phyloP scores from a whole-genome alignment of 1,284 basidiomycete genomes.

The Ganoderma lingzhi region DNA sequence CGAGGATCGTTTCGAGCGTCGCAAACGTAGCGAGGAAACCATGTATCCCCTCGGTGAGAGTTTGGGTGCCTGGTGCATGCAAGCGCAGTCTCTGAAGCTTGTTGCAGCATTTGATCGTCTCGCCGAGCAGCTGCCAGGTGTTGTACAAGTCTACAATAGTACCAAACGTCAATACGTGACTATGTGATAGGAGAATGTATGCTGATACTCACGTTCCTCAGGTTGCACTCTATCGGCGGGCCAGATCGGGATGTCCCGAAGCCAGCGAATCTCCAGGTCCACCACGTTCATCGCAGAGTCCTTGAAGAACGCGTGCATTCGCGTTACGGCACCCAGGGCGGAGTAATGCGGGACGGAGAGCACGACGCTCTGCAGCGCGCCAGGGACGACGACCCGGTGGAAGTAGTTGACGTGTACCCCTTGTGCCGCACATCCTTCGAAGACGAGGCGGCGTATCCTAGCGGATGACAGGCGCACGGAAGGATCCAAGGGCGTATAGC shows the following conservation, averaged over 20 bases:
- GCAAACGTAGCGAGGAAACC: conserved; percentile 2
- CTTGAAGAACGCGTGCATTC: not conserved
- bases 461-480: not conserved
- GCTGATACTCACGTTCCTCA: not conserved
- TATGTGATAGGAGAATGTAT: not conserved
- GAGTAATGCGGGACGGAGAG: not conserved
- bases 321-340: conserved; percentile 1
- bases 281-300: conserved; percentile 3
- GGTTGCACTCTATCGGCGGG: not conserved
- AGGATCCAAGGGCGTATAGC: not conserved
- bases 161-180: not conserved
- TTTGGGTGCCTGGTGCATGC: not conserved
- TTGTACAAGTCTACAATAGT: not conserved
- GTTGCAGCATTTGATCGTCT: not conserved
- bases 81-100: conserved; percentile 4
- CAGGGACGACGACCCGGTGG: not conserved
- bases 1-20: not conserved
- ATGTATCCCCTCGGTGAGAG: not conserved
- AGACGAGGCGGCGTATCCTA: not conserved
- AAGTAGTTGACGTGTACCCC: conserved; percentile 1
- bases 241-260: not conserved
- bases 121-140: conserved; percentile 4
- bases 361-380: not conserved
- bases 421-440: not conserved
- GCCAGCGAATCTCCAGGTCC: conserved; percentile 7